These are phyloP conservation scores for Didymosphaeria variabile DNA, from an alignment of 2,329 filamentous ascomycete species.

Conservation along the genomic window DNA sequence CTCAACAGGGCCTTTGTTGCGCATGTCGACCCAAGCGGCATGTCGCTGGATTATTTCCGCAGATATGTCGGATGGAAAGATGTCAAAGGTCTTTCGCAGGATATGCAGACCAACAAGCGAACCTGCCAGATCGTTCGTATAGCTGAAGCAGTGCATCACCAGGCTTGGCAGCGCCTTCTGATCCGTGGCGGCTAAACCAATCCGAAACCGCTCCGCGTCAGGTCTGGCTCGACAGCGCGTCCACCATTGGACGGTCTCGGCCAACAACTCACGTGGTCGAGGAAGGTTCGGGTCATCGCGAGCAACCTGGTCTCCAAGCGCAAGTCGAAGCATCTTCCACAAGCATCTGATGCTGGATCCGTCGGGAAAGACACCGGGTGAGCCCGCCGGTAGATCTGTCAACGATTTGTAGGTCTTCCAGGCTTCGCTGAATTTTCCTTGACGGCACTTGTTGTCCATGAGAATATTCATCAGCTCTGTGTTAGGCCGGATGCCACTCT, in stretches of 20 bases:
- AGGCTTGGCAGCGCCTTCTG: slow-evolving; percentile 34
- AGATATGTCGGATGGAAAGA: slow-evolving; percentile 36
- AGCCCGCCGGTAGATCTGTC: slow-evolving; percentile 29
- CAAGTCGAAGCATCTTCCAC: slow-evolving; percentile 45
- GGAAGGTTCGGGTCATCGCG: slow-evolving; percentile 35
- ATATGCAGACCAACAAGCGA: slow-evolving; percentile 46
- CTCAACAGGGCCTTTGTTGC: slow-evolving; percentile 18
- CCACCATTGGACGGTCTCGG: slow-evolving; percentile 45
- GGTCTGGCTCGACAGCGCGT: slow-evolving; percentile 28
- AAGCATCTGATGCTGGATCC: slow-evolving; percentile 40
- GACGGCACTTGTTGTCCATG: slow-evolving; percentile 40
- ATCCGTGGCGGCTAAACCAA: slow-evolving; percentile 35
- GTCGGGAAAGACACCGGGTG: slow-evolving; percentile 37
- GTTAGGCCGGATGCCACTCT: slow-evolving; percentile 32
- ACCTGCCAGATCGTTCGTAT: slow-evolving; percentile 43
- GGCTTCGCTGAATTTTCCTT: slow-evolving; percentile 40
- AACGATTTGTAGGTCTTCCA: slow-evolving; percentile 40
- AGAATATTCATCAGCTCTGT: slow-evolving; percentile 44
- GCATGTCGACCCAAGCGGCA: slow-evolving; percentile 41
- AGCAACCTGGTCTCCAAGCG: slow-evolving; percentile 30
- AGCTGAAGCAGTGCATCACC: slow-evolving; percentile 49
- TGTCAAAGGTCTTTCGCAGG: slow-evolving; percentile 33
- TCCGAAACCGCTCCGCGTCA: slow-evolving; percentile 38
- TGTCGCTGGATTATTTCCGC: slow-evolving; percentile 36
- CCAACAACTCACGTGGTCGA: slow-evolving; percentile 41